phyloP scores from a whole-genome alignment of 225 moss, liverwort and hornwort species.

The Polytrichum commune region DNA sequence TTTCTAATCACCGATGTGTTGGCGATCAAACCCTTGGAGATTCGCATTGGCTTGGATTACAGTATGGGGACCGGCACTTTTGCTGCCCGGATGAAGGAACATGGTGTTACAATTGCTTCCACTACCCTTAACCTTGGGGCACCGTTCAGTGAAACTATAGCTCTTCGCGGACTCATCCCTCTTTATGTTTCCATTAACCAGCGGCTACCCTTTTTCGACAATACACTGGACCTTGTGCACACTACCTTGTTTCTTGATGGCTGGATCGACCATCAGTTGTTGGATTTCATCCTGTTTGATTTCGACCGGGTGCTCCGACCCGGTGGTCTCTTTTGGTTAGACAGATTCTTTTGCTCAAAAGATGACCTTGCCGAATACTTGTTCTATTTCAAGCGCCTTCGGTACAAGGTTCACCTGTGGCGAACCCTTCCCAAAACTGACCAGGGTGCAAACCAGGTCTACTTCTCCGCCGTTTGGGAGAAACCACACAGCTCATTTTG shows the following conservation, averaged over 20 bases:
- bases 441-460: slow-evolving; percentile 31
- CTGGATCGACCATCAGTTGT: slow-evolving; percentile 50
- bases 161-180: slow-evolving; percentile 52
- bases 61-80: slow-evolving; percentile 51
- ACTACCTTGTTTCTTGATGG: slow-evolving; percentile 45
- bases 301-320: slow-evolving; percentile 53
- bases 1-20: slow-evolving; percentile 53
- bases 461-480: slow-evolving; percentile 57
- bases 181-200: slow-evolving; percentile 49
- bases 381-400: slow-evolving; percentile 47
- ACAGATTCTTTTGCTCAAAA: slow-evolving; percentile 46
- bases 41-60: slow-evolving; percentile 50
- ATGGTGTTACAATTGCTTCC: slow-evolving; percentile 43
- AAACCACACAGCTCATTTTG: slow-evolving; percentile 17
- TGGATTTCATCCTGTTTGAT: slow-evolving; percentile 51
- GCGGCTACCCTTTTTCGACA: slow-evolving; percentile 57
- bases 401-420: slow-evolving; percentile 41
- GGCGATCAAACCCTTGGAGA: slow-evolving; percentile 38
- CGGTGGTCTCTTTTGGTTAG: slow-evolving; percentile 54
- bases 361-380: slow-evolving; percentile 44
- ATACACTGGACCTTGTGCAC: slow-evolving; percentile 52
- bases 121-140: slow-evolving; percentile 52
- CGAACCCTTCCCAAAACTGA: slow-evolving; percentile 39
- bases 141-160: slow-evolving; percentile 57
- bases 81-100: slow-evolving; percentile 51